Base-by-base conservation (phyloP, 345 rosid genomes). In the Linum trigynum region DNA sequence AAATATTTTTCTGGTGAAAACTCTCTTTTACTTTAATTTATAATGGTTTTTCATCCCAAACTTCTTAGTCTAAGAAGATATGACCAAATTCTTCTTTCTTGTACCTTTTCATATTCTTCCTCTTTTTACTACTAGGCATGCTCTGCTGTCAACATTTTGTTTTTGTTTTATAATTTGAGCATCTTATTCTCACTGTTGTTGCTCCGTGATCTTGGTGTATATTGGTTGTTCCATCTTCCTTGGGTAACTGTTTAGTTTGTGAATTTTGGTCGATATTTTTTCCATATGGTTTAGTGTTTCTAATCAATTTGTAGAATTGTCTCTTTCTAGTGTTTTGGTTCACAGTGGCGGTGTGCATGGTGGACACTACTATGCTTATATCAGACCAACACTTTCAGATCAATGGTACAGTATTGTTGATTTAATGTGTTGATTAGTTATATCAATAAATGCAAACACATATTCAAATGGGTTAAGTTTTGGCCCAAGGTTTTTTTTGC, bases 301-400 rank as follows among this genome's bases (percentile, higher is more conserved):
- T 48, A 48, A 48, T 48, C 14, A 3, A 48, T 48, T 48, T 4
- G 53, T 48, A 9, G 9, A 1, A 5, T 48, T 48, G 9, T 9
- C 11, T 48, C 15, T 43, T 56, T 16, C 32, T 91, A 92, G 98
- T 76, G 98, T 92, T 72, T 74, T 92, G 64, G 98, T 92, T 76
- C 98, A 92, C 69, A 92, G 97, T 61, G 98, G 96, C 42, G 98
- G 97, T 64, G 97, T 90, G 77, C 96, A 90, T 76, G 96, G 95
- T 70, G 98, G 98, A 63, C 98, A 92, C 75, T 90, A 92, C 80
- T 90, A 90, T 73, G 98, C 98, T n/a, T 92, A 80, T 77, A 92
- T 92, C 75, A 82, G 98, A 77, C 97, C 98, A 39, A 90, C 97
- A 7, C 91, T 92, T 69, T 78, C 95, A 69, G 92, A 90, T 77